These are phyloP conservation scores for Venturia effusa DNA, from an alignment of 2,329 filamentous ascomycete species.

Conservation along the genomic window DNA sequence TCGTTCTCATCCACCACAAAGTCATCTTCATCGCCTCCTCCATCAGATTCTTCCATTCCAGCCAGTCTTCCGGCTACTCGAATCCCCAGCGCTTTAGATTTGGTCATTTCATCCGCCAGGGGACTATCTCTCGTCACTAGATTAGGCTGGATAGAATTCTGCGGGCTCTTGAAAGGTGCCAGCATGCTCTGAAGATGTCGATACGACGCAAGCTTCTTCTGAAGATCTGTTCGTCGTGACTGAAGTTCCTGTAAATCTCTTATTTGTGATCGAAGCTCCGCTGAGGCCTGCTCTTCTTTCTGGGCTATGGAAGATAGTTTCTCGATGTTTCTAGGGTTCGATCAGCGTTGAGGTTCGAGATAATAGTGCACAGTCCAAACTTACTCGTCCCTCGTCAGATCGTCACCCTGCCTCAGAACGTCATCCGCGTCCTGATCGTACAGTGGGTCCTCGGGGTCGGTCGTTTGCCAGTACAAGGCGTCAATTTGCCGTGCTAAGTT, in stretches of 20 bases:
- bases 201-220: constrained; percentile 38
- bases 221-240: constrained; percentile 37
- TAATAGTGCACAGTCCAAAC: not conserved
- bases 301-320: not conserved
- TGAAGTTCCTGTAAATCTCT: constrained; percentile 37
- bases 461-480: constrained; percentile 46
- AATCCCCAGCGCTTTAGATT: constrained; percentile 48
- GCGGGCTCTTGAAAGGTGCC: constrained; percentile 40
- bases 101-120: constrained; percentile 54
- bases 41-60: not conserved
- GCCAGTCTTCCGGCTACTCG: constrained; percentile 25
- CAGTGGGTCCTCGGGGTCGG: constrained; percentile 19
- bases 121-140: constrained; percentile 54
- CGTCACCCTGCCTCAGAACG: constrained; percentile 8
- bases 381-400: constrained; percentile 3
- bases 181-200: constrained; percentile 39
- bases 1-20: constrained; percentile 3
- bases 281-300: constrained; percentile 14
- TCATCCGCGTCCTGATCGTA: constrained; percentile 1
- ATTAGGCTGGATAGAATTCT: constrained; percentile 48
- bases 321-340: not conserved
- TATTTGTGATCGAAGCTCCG: constrained; percentile 22
- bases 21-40: not conserved
- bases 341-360: not conserved
- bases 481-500: constrained; percentile 67